These are phyloP conservation scores for Eimeria necatrix DNA, from an alignment of 169 alveolate genomes.

Conservation along the genomic window DNA sequence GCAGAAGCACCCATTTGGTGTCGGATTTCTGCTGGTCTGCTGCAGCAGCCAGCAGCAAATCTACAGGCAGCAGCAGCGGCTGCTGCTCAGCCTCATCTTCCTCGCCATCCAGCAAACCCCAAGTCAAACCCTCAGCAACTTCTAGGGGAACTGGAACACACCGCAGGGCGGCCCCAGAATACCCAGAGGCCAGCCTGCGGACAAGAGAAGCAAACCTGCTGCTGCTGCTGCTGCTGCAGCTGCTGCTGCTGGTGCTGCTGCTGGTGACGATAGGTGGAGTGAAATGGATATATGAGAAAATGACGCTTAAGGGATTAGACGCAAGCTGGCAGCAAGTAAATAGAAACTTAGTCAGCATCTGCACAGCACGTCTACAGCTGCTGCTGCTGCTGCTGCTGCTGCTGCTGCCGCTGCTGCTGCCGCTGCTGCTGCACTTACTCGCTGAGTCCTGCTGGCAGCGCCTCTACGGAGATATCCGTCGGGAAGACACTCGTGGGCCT, in stretches of 20 bases:
- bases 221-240: not conserved
- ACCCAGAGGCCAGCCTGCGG: not conserved
- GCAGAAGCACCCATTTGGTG: not conserved
- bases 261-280: too few relatives aligned
- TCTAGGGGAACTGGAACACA: not conserved
- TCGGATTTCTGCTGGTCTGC: not conserved
- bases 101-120: not conserved
- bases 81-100: not conserved
- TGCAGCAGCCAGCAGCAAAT: not conserved
- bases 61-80: not conserved
- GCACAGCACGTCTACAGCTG: too few relatives aligned
- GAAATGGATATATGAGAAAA: too few relatives aligned
- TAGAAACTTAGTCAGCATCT: too few relatives aligned
- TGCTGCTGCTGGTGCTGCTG: too few relatives aligned
- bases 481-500: not conserved
- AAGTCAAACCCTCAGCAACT: not conserved
- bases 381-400: too few relatives aligned
- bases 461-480: not conserved
- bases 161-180: not conserved
- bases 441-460: not conserved
- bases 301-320: too few relatives aligned
- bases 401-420: not conserved
- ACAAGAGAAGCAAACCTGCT: not conserved
- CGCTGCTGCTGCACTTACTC: not conserved
- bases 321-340: too few relatives aligned